A percentile compares a stretch with the other conserved stretches of the same genome.
phyloP scores from a whole-genome alignment of 768 basidiomycete species.

The Suillus weaverae region DNA sequence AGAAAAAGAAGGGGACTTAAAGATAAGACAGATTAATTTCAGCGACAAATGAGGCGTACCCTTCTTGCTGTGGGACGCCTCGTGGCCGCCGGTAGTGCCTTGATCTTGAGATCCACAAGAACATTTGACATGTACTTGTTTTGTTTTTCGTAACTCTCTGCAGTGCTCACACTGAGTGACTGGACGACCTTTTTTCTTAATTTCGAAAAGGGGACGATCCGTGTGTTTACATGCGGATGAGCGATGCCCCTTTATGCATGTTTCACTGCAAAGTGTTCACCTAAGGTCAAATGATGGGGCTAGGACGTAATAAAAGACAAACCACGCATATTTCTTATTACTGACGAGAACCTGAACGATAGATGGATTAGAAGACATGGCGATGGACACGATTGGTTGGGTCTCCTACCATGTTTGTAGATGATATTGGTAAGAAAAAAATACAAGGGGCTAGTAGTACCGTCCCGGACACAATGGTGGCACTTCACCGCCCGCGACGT shows the following conservation, averaged over 20 bases:
- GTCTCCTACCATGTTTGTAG: conserved; percentile 17
- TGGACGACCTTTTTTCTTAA: conserved; percentile 63
- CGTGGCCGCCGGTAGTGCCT: conserved; percentile 9
- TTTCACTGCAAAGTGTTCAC: conserved; percentile 56
- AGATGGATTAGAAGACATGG: background rate
- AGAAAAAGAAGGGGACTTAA: conserved; percentile 38
- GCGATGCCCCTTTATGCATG: conserved; percentile 93
- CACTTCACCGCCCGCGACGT: conserved; percentile 58
- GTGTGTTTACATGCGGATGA: conserved; percentile 88
- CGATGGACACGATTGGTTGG: conserved; percentile 44
- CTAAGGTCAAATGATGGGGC: conserved; percentile 11
- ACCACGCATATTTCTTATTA: conserved; percentile 85
- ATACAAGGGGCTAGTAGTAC: conserved; percentile 5
- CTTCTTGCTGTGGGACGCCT: conserved; percentile 52
- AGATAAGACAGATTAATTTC: conserved; percentile 37
- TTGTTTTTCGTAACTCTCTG: conserved; percentile 45
- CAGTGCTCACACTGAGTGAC: conserved; percentile 57
- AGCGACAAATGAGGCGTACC: conserved; percentile 46
- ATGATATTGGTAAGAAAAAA: conserved; percentile 6
- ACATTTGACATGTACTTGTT: conserved; percentile 48
- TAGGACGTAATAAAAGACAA: conserved; percentile 27
- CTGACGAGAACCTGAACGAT: conserved; percentile 62
- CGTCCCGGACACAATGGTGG: conserved; percentile 38
- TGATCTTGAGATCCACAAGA: conserved; percentile 42
- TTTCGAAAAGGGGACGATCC: conserved; percentile 84